A percentile compares a stretch with the other conserved stretches of the same genome.
These are phyloP conservation scores for Hyphopichia homilentoma DNA, from an alignment of 805 yeast genomes.

Conservation along the genomic window DNA sequence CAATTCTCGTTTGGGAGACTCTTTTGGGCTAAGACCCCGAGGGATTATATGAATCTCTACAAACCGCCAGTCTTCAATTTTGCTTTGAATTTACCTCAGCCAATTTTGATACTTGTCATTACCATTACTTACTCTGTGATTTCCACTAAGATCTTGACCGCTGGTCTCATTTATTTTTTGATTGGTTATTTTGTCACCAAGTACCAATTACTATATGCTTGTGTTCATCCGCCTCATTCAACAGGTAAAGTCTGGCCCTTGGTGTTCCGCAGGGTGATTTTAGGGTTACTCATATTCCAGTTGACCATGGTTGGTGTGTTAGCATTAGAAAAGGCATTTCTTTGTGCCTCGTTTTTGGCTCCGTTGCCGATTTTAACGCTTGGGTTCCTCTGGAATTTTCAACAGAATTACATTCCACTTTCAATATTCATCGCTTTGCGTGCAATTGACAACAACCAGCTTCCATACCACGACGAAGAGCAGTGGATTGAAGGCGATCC, in stretches of 20 bases:
- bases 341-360: conserved; percentile 62
- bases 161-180: conserved; percentile 80
- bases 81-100: conserved; percentile 89
- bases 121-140: conserved; percentile 84
- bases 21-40: conserved; percentile 74
- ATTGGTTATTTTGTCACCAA: conserved; percentile 87
- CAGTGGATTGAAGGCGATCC: conserved; percentile 5
- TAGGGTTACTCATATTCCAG: conserved; percentile 83
- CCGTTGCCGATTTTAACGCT: conserved; percentile 75
- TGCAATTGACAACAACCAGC: conserved; percentile 56
- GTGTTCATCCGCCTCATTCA: conserved; percentile 94
- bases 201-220: conserved; percentile 83
- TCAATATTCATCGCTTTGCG: conserved; percentile 83
- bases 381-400: conserved; percentile 72
- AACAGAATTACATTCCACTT: conserved; percentile 75
- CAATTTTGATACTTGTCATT: conserved; percentile 78
- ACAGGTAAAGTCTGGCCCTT: conserved; percentile 97
- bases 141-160: conserved; percentile 80
- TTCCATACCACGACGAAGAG: conserved; percentile 20
- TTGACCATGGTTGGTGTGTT: conserved; percentile 90
- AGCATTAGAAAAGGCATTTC: conserved; percentile 75
- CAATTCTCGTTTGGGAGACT: conserved; percentile 55
- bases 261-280: conserved; percentile 72
- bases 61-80: conserved; percentile 91
- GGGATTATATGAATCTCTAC: conserved; percentile 72